Evolutionary conservation across 495 filamentous ascomycete species (phyloP).

Genomic region (Penicillium atrosanguineum): DNA sequence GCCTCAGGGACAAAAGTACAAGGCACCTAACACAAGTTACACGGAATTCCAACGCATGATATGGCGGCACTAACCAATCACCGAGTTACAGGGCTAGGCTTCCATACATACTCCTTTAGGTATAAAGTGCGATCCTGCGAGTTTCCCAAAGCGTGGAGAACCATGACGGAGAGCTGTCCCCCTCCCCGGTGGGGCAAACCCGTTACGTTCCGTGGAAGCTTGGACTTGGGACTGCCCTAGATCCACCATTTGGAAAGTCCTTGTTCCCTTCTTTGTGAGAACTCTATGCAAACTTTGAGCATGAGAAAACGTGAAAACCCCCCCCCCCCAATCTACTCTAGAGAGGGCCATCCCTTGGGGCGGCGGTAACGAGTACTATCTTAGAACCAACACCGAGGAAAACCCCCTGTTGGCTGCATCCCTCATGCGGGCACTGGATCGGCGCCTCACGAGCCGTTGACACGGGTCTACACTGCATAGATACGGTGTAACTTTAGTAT

Average conservation of each 20-base stretch:
- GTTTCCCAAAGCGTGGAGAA: slow-evolving; percentile 10
- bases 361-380: not conserved
- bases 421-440: not conserved
- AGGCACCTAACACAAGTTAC: not conserved
- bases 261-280: not conserved
- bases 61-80: slow-evolving; percentile 9
- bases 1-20: slow-evolving; percentile 6
- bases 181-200: slow-evolving; percentile 20
- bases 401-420: not conserved
- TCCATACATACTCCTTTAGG: not conserved
- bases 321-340: too few relatives aligned
- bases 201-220: slow-evolving; percentile 25
- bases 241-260: slow-evolving; percentile 13
- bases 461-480: slow-evolving; percentile 4
- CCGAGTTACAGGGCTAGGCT: not conserved
- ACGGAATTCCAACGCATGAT: not conserved
- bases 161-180: not conserved
- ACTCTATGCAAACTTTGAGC: not conserved
- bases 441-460: slow-evolving; percentile 2
- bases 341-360: not conserved
- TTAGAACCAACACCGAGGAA: not conserved
- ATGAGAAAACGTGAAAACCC: not conserved
- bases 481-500: not conserved
- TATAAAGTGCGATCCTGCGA: slow-evolving; percentile 14
- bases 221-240: slow-evolving; percentile 8